A percentile compares a stretch with the other conserved stretches of the same genome.
Evolutionary conservation across 805 yeast genomes (phyloP).

Genomic region (Schwanniomyces yamadae): DNA sequence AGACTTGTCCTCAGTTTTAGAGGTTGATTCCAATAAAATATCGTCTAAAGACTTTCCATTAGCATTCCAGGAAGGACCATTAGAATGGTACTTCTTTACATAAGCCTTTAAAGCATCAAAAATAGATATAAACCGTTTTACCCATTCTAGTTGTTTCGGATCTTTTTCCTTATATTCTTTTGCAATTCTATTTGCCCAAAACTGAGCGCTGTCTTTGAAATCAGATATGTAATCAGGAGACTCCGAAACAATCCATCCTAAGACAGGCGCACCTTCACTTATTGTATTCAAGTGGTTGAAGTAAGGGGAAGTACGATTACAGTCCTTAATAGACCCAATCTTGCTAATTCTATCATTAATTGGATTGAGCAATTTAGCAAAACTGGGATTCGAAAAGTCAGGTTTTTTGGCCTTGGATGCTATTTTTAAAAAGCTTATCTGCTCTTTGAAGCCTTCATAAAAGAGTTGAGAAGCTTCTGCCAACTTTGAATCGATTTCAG

Average conservation of each 20-base stretch:
- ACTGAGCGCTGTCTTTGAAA: slow-evolving; percentile 86
- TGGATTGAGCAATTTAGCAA: slow-evolving; percentile 62
- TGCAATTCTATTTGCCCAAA: slow-evolving; percentile 89
- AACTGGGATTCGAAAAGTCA: slow-evolving; percentile 51
- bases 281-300: slow-evolving; percentile 77
- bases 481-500: slow-evolving; percentile 54
- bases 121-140: slow-evolving; percentile 56
- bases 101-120: slow-evolving; percentile 71
- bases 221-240: slow-evolving; percentile 80
- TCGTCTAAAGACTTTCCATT: slow-evolving; percentile 59
- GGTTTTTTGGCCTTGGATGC: slow-evolving; percentile 68
- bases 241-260: slow-evolving; percentile 84
- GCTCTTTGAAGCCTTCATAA: slow-evolving; percentile 55
- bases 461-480: slow-evolving; percentile 53
- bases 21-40: slow-evolving; percentile 30
- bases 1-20: slow-evolving; percentile 21
- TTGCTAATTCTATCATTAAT: slow-evolving; percentile 58
- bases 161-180: slow-evolving; percentile 80
- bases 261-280: slow-evolving; percentile 84
- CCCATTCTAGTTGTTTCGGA: slow-evolving; percentile 78
- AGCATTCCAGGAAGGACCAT: slow-evolving; percentile 81
- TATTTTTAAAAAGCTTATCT: slow-evolving; percentile 57
- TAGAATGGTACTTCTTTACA: slow-evolving; percentile 73
- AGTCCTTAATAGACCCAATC: slow-evolving; percentile 68
- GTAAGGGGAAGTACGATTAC: slow-evolving; percentile 63